These are phyloP conservation scores for Colletotrichum tanaceti DNA, from an alignment of 2,329 filamentous ascomycete species.

Conservation along the genomic window DNA sequence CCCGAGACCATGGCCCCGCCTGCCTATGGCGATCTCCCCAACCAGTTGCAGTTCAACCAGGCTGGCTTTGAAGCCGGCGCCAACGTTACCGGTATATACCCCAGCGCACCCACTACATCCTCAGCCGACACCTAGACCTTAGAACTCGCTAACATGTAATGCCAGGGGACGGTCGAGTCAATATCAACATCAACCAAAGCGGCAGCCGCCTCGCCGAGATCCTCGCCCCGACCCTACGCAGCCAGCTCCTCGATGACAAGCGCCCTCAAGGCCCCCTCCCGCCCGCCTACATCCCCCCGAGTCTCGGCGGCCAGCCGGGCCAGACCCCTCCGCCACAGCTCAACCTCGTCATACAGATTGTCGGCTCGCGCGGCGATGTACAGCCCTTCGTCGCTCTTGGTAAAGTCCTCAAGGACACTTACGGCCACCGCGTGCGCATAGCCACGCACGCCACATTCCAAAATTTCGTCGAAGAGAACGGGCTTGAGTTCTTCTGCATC, in stretches of 20 bases:
- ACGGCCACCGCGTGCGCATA: conserved; percentile 78
- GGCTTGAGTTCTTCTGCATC: conserved; percentile 80
- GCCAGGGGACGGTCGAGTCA: conserved; percentile 79
- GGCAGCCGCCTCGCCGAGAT: conserved; percentile 74
- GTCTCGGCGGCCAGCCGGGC: conserved; percentile 71
- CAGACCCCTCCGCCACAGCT: conserved; percentile 68
- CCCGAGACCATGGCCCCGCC: conserved; percentile 60
- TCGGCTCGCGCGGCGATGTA: conserved; percentile 79
- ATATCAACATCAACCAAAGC: conserved; percentile 83
- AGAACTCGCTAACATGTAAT: conserved; percentile 30
- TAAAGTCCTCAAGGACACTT: conserved; percentile 70
- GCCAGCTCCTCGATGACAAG: conserved; percentile 64
- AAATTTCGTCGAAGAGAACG: conserved; percentile 75
- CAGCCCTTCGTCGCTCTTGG: conserved; percentile 81
- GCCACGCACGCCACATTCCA: conserved; percentile 79
- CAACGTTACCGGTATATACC: conserved; percentile 62
- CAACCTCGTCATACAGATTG: conserved; percentile 80
- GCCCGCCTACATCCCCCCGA: conserved; percentile 78
- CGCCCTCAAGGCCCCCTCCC: conserved; percentile 60
- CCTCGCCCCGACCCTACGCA: conserved; percentile 71
- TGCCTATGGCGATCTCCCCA: conserved; percentile 68
- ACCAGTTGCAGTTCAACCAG: conserved; percentile 70
- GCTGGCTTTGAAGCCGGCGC: conserved; percentile 73
- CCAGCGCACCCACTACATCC: too few relatives aligned
- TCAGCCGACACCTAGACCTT: conserved; percentile 25